Conservation (phyloP, 2,329 filamentous ascomycete genomes). For the Diaporthe destruens region DNA sequence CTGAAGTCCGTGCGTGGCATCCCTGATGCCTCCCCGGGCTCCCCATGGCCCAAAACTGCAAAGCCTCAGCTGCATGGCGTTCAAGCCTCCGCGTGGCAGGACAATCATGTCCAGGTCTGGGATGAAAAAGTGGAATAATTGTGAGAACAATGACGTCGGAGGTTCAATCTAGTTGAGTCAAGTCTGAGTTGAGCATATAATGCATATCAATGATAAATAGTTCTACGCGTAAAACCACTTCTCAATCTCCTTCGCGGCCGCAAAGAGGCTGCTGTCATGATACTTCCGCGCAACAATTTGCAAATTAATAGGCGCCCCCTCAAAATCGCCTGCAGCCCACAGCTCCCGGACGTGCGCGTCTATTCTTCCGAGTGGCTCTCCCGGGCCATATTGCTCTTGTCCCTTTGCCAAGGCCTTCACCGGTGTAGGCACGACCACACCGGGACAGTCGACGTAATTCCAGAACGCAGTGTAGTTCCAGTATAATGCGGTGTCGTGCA, state of each 20-base stretch:
- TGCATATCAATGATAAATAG: neutral
- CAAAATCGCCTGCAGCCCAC: slow-evolving; percentile 51
- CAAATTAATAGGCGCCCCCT: slow-evolving; percentile 51
- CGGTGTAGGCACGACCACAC: slow-evolving; percentile 52
- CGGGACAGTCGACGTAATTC: slow-evolving; percentile 55
- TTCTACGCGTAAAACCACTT: slow-evolving; percentile 1
- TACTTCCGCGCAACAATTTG: slow-evolving; percentile 52
- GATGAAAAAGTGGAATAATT: neutral
- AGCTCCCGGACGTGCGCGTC: slow-evolving; percentile 49
- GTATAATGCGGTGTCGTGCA: slow-evolving; percentile 53
- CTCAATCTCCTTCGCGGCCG: slow-evolving; percentile 46
- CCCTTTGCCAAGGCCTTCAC: slow-evolving; percentile 48
- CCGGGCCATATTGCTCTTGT: slow-evolving; percentile 46
- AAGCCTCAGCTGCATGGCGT: neutral
- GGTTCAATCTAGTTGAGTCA: neutral
- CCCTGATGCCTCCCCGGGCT: neutral
- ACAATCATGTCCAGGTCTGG: neutral
- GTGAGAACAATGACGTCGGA: neutral
- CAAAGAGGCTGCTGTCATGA: slow-evolving; percentile 53
- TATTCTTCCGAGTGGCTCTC: slow-evolving; percentile 48
- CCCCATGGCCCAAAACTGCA: neutral
- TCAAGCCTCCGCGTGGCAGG: neutral
- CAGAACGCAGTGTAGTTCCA: slow-evolving; percentile 56
- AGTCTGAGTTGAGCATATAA: neutral
- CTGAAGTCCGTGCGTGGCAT: neutral